Conservation (phyloP, 2,329 filamentous ascomycete species). For the Fusarium fracticaudum region DNA sequence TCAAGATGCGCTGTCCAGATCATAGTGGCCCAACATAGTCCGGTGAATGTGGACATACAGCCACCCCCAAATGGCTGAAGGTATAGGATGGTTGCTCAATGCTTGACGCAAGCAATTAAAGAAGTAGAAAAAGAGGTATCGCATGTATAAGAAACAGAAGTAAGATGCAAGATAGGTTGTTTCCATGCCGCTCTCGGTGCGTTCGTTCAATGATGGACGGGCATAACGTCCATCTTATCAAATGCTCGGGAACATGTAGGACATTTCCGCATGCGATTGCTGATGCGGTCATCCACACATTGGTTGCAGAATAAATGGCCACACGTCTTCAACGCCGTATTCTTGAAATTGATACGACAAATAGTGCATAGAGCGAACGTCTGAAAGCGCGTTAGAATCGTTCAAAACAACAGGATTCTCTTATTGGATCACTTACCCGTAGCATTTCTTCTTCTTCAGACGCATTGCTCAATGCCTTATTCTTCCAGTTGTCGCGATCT, state of each 20-base stretch:
- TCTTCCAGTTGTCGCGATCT: constrained; percentile 86
- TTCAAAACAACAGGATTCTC: background rate
- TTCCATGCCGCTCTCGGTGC: background rate
- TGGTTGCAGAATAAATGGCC: constrained; percentile 93
- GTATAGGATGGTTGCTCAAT: constrained; percentile 26
- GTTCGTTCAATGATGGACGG: constrained; percentile 61
- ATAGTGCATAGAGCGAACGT: constrained; percentile 78
- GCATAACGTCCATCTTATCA: constrained; percentile 89
- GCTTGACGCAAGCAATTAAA: constrained; percentile 41
- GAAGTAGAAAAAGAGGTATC: constrained; percentile 38
- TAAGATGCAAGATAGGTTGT: constrained; percentile 11
- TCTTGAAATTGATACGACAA: constrained; percentile 92
- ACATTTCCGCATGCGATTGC: constrained; percentile 92
- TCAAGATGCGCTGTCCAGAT: constrained; percentile 32
- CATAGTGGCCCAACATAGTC: constrained; percentile 7
- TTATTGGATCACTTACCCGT: constrained; percentile 69
- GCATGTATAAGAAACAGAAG: constrained; percentile 27
- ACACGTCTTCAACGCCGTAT: constrained; percentile 91
- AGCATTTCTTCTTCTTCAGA: constrained; percentile 86
- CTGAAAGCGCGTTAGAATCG: constrained; percentile 42
- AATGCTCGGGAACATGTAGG: constrained; percentile 94
- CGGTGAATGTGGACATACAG: background rate
- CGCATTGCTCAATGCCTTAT: constrained; percentile 81
- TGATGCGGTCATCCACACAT: constrained; percentile 89
- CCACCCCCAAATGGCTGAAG: constrained; percentile 18